phyloP scores from a whole-genome alignment of 306 rosid species.

The Acacia confusa region DNA sequence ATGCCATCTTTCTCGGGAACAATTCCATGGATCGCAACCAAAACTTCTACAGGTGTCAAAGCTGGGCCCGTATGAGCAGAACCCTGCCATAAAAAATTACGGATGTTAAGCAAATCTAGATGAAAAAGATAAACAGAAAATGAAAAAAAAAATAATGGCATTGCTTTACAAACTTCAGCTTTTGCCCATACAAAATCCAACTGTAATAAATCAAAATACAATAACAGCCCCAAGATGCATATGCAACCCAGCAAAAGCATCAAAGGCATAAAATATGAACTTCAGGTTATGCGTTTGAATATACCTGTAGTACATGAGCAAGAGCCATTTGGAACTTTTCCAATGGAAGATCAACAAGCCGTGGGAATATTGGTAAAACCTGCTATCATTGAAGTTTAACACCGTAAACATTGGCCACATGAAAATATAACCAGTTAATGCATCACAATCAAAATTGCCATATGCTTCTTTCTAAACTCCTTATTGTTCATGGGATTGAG shows the following conservation, averaged over 20 bases:
- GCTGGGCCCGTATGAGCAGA: constrained; percentile 99
- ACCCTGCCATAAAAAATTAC: constrained; percentile 62
- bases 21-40: constrained; percentile 94
- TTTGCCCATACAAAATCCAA: constrained; percentile 12
- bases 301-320: constrained; percentile 96
- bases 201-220: background rate
- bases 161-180: constrained; percentile 16
- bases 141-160: background rate
- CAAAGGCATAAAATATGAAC: constrained; percentile 21
- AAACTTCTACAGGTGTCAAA: constrained; percentile 88
- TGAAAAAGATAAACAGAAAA: background rate
- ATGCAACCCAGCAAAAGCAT: constrained; percentile 12
- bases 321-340: constrained; percentile 98
- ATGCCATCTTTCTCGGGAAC: constrained; percentile 87
- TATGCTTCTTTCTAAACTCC: background rate
- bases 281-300: constrained; percentile 30
- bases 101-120: constrained; percentile 30
- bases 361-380: constrained; percentile 96
- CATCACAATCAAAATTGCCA: constrained; percentile 7
- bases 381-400: constrained; percentile 42
- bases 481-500: background rate
- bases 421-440: background rate
- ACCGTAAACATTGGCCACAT: background rate
- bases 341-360: constrained; percentile 84
- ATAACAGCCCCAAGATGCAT: background rate